Percentiles rank a stretch among this genome's conserved stretches.
These are phyloP conservation scores for Rugonectria rugulosa DNA, from an alignment of 2,329 filamentous ascomycete species.

Conservation along the genomic window DNA sequence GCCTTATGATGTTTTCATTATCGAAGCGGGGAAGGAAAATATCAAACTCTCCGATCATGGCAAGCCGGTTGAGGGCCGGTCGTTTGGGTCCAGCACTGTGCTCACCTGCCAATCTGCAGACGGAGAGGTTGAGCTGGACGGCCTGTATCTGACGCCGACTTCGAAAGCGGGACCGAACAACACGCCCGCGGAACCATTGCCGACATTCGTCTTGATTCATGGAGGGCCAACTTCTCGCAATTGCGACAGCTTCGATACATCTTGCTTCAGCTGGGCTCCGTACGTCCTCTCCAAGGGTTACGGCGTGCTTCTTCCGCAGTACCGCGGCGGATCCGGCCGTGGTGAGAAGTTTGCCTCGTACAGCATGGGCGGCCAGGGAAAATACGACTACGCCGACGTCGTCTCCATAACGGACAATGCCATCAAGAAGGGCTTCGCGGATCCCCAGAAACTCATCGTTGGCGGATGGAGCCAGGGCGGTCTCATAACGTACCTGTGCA, in stretches of 20 bases:
- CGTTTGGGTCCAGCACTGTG: slow-evolving; percentile 12
- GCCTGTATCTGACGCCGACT: slow-evolving; percentile 15
- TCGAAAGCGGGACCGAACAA: background rate
- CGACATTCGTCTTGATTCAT: slow-evolving; percentile 24
- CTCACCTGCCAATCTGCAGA: slow-evolving; percentile 24
- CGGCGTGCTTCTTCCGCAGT: slow-evolving; percentile 47
- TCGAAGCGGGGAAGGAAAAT: background rate
- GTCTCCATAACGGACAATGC: slow-evolving; percentile 44
- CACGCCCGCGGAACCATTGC: background rate
- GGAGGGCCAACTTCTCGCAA: slow-evolving; percentile 22
- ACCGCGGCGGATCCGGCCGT: slow-evolving; percentile 45
- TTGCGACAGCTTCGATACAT: slow-evolving; percentile 38
- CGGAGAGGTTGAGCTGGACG: slow-evolving; percentile 21
- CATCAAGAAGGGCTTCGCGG: slow-evolving; percentile 41
- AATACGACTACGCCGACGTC: slow-evolving; percentile 47
- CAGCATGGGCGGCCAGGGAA: slow-evolving; percentile 40
- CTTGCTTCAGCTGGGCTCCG: slow-evolving; percentile 37
- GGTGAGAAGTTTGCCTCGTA: slow-evolving; percentile 45
- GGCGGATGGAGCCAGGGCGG: slow-evolving; percentile 50
- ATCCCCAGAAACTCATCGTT: slow-evolving; percentile 43
- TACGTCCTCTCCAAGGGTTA: slow-evolving; percentile 47
- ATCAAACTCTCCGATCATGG: slow-evolving; percentile 25
- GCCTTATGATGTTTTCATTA: slow-evolving; percentile 21
- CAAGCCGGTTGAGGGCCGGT: background rate
- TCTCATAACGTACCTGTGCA: slow-evolving; percentile 46